A percentile compares a stretch with the other conserved stretches of the same genome.
These are phyloP conservation scores for Cercospora janseana DNA, from an alignment of 2,329 filamentous ascomycete genomes.

Conservation along the genomic window DNA sequence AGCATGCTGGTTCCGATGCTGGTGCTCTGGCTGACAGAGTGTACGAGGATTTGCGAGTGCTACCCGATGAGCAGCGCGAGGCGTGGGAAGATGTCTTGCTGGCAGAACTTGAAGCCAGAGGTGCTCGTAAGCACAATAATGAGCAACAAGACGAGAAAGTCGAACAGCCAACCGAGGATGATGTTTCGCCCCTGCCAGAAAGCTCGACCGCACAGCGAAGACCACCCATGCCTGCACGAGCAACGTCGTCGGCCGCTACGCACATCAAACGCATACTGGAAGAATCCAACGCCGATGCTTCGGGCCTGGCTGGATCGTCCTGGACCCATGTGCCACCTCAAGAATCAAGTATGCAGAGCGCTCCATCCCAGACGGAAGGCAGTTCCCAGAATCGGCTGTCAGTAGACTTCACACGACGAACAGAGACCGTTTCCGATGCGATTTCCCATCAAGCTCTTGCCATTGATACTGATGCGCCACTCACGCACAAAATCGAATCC, in stretches of 20 bases:
- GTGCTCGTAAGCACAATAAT: neutral
- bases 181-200: neutral
- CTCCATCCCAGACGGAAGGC: constrained; percentile 8
- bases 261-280: constrained; percentile 50
- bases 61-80: constrained; percentile 26
- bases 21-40: constrained; percentile 28
- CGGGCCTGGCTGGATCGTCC: constrained; percentile 4
- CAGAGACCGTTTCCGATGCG: no score
- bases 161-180: neutral
- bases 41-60: constrained; percentile 25
- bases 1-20: constrained; percentile 16
- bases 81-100: constrained; percentile 32
- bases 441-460: no score
- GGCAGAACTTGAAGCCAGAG: constrained; percentile 16
- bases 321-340: no score
- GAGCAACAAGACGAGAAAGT: neutral
- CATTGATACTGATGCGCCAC: neutral
- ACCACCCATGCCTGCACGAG: constrained; percentile 49
- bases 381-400: constrained; percentile 21
- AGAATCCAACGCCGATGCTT: constrained; percentile 37
- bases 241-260: constrained; percentile 47
- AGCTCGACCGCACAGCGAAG: constrained; percentile 25
- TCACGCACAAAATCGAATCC: constrained; percentile 16
- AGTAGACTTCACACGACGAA: constrained; percentile 15
- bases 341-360: constrained; percentile 17